Conservation (phyloP, 2,329 filamentous ascomycete genomes). For the Aspergillus jensenii region DNA sequence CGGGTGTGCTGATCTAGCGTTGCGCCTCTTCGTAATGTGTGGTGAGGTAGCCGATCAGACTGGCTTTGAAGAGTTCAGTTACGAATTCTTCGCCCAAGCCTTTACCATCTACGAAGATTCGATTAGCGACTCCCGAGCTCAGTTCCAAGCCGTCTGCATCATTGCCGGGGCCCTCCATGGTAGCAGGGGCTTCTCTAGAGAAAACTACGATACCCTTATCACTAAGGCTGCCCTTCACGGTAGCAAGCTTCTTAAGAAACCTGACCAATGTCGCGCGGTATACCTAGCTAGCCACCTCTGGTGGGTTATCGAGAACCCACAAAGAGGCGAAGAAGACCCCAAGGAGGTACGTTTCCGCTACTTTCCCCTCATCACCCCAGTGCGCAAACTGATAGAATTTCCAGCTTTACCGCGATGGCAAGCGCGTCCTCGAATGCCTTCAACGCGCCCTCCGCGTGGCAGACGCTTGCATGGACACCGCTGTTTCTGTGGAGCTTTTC, state of each 20-base stretch:
- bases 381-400: constrained; percentile 5
- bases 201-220: constrained; percentile 98
- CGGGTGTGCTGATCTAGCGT: constrained; percentile 79
- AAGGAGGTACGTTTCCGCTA: constrained; percentile 62
- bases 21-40: constrained; percentile 86
- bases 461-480: constrained; percentile 98
- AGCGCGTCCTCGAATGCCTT: constrained; percentile 92
- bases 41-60: constrained; percentile 91
- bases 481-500: constrained; percentile 94
- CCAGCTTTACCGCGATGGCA: constrained; percentile 93
- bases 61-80: constrained; percentile 91
- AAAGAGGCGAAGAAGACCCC: constrained; percentile 76
- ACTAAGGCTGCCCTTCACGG: constrained; percentile 97
- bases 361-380: neutral
- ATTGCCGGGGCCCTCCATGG: constrained; percentile 87
- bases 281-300: constrained; percentile 95
- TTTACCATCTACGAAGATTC: constrained; percentile 98
- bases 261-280: constrained; percentile 94
- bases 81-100: constrained; percentile 97
- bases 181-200: constrained; percentile 85
- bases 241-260: constrained; percentile 95
- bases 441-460: constrained; percentile 94
- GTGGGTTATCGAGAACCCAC: constrained; percentile 87
- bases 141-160: constrained; percentile 96
- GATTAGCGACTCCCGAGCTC: constrained; percentile 90